Base-by-base conservation (phyloP, 140 eudicot species). In the Oenanthe javanica region DNA sequence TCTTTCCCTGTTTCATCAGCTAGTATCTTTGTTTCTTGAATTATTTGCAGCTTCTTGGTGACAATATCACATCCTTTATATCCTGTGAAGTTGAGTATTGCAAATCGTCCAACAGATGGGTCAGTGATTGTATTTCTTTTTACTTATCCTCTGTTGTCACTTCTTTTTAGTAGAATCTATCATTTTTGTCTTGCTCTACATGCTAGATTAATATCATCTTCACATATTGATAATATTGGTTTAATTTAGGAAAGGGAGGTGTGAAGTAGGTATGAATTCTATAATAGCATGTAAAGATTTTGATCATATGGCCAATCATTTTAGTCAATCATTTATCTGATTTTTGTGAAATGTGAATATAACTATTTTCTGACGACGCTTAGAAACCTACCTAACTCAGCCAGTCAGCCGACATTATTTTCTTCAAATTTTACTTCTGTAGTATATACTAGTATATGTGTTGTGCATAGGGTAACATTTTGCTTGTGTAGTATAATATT, bases 21-120 rank as follows among this genome's bases (percentile, higher is more conserved):
- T 14, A 57, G 27, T 61, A 36, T 38, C 42, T 80, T 59, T 0
- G 14, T 45, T 18, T 73, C 36, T 79, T 84, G 76, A 31, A 72
- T 70, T 54, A 0, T 50, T 75, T 47, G 93, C 93, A 95, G 99
- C 81, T 95, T 92, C 84, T 92, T 97, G 93, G 84, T 82, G 85
- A 86, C 90, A 5, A 82, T 91, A 79, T 86, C 89, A 76, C 87
- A 92, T 82, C 97, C 96, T 79, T 82, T 91, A 45, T 77, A 70
- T 87, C 97, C 97, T 54, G 93, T 87, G 86, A 95, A 95, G 92
- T 86, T 92, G 89, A 77, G 79, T 42, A 88, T 87, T 82, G 82
- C 96, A 80, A 95, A 70, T 81, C 80, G 85, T 75, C 97, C 97
- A 75, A 46, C 96, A 40, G 99, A 95, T 80, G 97, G 97, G 99